Evolutionary conservation across 2,329 filamentous ascomycete species (phyloP), one percentile per base, ranked within the genome.

Genomic region (Ilyonectria destructans): DNA sequence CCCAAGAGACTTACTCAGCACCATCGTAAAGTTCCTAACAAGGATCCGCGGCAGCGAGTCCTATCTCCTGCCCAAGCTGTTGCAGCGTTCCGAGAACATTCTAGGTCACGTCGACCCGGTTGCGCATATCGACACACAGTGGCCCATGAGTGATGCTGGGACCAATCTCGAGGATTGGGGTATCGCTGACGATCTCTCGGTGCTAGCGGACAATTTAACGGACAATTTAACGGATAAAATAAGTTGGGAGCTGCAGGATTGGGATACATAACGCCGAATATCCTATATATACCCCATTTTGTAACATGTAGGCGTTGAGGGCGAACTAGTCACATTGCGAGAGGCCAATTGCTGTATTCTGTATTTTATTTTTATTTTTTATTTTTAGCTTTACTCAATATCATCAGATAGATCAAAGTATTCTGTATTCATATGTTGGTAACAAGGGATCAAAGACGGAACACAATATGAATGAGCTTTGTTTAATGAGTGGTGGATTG

Each of bases 11-110:
- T 43, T 80, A 0, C 72, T 80, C 4, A 72, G 66, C 7, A 73
- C 77, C 1, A 74, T 80, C 1, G 67, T 79, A 1, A 67, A 72
- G 13, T 72, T 76, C 4, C 54, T 80, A 0, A 71, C 73, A 2
- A 71, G 68, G 1, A 74, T 77, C 0, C 69, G 77, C 8, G 78
- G 78, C 0, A 65, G 70, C 5, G 71, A 74, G 2, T 80, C 78
- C 1, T 74, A 78, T 43, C 45, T 79, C 0, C 26, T 80, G 0
- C 77, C 78, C 0, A 72, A 73, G 26, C 66, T 80, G 0, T 54
- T 80, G 0, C 73, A 75, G 6, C 70, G 77, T 33, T 78, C 74
- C 0, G 74, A 73, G 23, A 43, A 58, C 1, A 13, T 75, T 0
- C 64, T 76, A 10, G 31, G 66, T 0, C 40, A 65, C 0, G 54